Conservation (phyloP, 1,284 basidiomycete species). For the Puccinia coronata region DNA sequence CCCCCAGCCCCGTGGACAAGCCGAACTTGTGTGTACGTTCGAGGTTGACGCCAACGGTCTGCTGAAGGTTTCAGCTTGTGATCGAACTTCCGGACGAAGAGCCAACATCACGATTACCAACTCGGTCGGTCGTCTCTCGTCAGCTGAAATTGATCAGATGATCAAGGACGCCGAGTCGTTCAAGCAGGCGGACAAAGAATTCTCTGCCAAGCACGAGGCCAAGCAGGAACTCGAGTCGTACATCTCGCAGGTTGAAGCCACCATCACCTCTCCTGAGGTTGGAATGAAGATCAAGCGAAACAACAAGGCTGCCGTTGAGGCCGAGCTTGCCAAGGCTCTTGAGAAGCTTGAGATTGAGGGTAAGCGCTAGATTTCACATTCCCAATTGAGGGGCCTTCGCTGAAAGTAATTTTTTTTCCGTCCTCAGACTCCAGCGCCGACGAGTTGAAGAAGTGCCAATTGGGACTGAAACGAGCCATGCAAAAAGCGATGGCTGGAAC, state of each 20-base stretch:
- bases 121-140: slow-evolving; percentile 91
- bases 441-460: slow-evolving; percentile 88
- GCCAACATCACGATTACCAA: slow-evolving; percentile 89
- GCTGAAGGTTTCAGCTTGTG: slow-evolving; percentile 89
- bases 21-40: slow-evolving; percentile 86
- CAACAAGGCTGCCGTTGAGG: slow-evolving; percentile 85
- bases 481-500: slow-evolving; percentile 74
- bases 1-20: slow-evolving; percentile 93
- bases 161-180: slow-evolving; percentile 96
- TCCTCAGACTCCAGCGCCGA: slow-evolving; percentile 74
- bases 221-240: slow-evolving; percentile 95
- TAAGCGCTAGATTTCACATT: neutral
- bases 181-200: slow-evolving; percentile 95
- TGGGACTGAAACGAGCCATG: slow-evolving; percentile 87
- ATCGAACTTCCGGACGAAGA: slow-evolving; percentile 92
- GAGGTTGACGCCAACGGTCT: slow-evolving; percentile 97
- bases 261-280: slow-evolving; percentile 89
- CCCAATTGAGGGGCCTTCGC: neutral
- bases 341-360: slow-evolving; percentile 92
- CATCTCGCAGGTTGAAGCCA: slow-evolving; percentile 88
- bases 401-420: neutral
- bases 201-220: slow-evolving; percentile 91
- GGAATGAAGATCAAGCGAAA: slow-evolving; percentile 96
- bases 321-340: slow-evolving; percentile 90
- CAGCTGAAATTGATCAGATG: slow-evolving; percentile 95